Evolutionary conservation across 179 eudicot species (phyloP).

Genomic region (Beta lomatogona): DNA sequence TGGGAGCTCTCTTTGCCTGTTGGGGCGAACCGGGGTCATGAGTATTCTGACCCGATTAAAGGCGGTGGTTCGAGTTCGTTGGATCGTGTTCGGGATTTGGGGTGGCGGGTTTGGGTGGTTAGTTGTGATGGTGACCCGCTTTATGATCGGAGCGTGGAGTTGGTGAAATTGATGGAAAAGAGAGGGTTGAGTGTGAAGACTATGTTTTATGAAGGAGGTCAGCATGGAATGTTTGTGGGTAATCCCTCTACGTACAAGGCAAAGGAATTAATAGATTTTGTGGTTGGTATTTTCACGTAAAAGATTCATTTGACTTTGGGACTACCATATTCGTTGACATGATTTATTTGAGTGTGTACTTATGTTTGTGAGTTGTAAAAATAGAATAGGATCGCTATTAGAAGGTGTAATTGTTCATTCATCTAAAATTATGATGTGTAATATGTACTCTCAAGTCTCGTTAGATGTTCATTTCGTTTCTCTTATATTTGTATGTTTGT

Average conservation of each 20-base stretch:
- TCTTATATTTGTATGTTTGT: no score
- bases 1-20: constrained; percentile 58
- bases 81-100: constrained; percentile 30
- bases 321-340: no score
- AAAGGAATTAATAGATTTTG: constrained; percentile 5
- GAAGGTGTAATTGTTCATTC: no score
- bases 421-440: no score
- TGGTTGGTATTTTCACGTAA: neutral
- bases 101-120: constrained; percentile 46
- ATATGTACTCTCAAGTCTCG: no score
- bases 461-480: no score
- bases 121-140: constrained; percentile 50
- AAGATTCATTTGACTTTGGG: no score
- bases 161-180: constrained; percentile 41
- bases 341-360: no score
- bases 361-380: no score
- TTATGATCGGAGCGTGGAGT: constrained; percentile 45
- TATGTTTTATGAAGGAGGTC: constrained; percentile 33
- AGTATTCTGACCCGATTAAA: constrained; percentile 42
- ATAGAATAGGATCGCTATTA: no score
- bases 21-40: constrained; percentile 47
- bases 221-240: constrained; percentile 46
- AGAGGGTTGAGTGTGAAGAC: constrained; percentile 36
- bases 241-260: neutral
- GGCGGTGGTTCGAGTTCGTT: constrained; percentile 25